Conservation (phyloP, 1,139 yeast genomes). For the Yamadazyma dushanensis region DNA sequence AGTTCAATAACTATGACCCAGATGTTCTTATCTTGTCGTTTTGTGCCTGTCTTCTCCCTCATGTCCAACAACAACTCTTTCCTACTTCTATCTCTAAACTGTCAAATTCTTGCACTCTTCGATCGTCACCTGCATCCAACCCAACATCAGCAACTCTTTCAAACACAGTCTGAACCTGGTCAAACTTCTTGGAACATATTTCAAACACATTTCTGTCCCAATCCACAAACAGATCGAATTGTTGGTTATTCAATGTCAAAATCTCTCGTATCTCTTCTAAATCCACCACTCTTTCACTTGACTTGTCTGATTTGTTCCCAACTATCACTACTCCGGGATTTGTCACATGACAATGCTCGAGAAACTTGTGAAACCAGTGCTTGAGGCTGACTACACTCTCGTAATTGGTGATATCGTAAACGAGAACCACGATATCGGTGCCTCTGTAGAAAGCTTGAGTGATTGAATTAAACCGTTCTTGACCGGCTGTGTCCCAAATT, state of each 20-base stretch:
- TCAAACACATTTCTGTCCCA: conserved; percentile 46
- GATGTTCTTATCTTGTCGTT: not conserved
- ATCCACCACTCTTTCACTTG: conserved; percentile 40
- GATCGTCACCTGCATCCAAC: conserved; percentile 15
- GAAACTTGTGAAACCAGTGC: conserved; percentile 53
- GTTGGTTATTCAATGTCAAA: conserved; percentile 28
- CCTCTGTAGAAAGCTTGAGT: conserved; percentile 63
- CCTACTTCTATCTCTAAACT: conserved; percentile 29
- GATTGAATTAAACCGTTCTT: conserved; percentile 61
- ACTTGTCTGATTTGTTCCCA: conserved; percentile 54
- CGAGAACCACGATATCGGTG: conserved; percentile 56
- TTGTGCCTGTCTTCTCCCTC: not conserved
- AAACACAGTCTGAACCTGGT: conserved; percentile 41
- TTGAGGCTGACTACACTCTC: conserved; percentile 52
- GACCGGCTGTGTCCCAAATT: conserved; percentile 71
- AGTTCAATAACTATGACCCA: no score
- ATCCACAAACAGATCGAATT: conserved; percentile 33
- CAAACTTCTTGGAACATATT: conserved; percentile 41
- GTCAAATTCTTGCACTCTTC: conserved; percentile 38
- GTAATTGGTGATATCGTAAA: conserved; percentile 57
- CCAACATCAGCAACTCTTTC: conserved; percentile 47
- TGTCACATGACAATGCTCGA: conserved; percentile 50
- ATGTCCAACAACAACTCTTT: conserved; percentile 1
- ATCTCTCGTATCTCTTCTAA: conserved; percentile 42
- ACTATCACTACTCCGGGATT: conserved; percentile 53